phyloP scores from a whole-genome alignment of 768 basidiomycete genomes.

The Kwoniella newhampshirensis region DNA sequence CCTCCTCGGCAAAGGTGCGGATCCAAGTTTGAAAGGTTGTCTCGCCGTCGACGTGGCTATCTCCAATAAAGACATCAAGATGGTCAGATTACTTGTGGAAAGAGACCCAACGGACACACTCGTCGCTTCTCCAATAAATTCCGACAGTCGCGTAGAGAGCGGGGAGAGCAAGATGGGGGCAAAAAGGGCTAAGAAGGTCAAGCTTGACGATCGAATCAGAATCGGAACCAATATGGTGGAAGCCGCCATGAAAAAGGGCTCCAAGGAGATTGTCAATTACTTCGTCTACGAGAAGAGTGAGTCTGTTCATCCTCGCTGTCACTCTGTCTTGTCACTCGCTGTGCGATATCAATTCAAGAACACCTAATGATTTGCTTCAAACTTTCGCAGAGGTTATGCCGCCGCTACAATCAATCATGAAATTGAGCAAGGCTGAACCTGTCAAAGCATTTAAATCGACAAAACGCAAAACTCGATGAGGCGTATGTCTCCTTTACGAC shows the following conservation, averaged over 20 bases:
- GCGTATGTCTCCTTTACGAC: neutral
- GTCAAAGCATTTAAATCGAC: neutral
- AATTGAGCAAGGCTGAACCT: slow-evolving; percentile 21
- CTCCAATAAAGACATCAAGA: slow-evolving; percentile 63
- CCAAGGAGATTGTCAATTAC: slow-evolving; percentile 47
- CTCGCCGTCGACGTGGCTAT: slow-evolving; percentile 78
- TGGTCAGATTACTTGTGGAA: slow-evolving; percentile 78
- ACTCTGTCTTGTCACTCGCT: neutral
- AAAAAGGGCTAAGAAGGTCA: slow-evolving; percentile 17
- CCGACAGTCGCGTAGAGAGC: neutral
- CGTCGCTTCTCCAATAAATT: neutral
- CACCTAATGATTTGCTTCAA: neutral
- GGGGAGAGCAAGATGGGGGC: slow-evolving; percentile 1
- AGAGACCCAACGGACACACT: slow-evolving; percentile 44
- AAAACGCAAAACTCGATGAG: slow-evolving; percentile 6
- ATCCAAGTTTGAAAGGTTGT: slow-evolving; percentile 63
- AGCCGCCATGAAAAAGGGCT: slow-evolving; percentile 38
- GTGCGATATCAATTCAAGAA: neutral
- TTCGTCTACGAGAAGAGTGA: slow-evolving; percentile 50
- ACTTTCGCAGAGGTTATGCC: slow-evolving; percentile 32
- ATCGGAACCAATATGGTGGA: slow-evolving; percentile 34
- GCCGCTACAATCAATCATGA: slow-evolving; percentile 38
- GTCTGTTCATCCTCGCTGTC: slow-evolving; percentile 9
- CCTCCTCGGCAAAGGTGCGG: slow-evolving; percentile 70
- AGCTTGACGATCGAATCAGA: slow-evolving; percentile 23